Percentiles rank a stretch among this genome's conserved stretches.
Evolutionary conservation across 257 asterid species (phyloP).

Genomic region (Pogostemon cablin): DNA sequence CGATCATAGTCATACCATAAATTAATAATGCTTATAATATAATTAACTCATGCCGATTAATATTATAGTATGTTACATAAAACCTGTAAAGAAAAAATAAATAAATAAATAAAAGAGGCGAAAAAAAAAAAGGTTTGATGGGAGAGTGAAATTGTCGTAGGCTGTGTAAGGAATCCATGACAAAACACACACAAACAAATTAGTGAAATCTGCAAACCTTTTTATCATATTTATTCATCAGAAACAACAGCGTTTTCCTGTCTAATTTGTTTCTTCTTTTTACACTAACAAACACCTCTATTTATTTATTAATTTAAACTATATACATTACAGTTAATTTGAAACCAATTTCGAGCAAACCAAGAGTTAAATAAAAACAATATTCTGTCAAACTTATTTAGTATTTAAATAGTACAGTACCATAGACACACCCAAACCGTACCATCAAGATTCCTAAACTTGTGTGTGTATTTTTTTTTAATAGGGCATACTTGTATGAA

Average conservation of each 20-base stretch:
- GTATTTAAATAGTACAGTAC: too few species aligned
- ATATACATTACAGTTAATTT: neutral
- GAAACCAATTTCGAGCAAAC: constrained; percentile 19
- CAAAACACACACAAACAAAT: constrained; percentile 35
- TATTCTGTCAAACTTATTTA: too few species aligned
- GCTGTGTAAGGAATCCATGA: constrained; percentile 33
- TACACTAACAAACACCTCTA: constrained; percentile 1
- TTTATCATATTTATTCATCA: neutral
- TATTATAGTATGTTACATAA: neutral
- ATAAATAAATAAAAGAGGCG: neutral
- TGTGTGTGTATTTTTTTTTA: too few species aligned
- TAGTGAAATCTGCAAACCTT: constrained; percentile 21
- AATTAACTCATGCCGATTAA: too few species aligned
- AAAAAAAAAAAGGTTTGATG: neutral
- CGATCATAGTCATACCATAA: too few species aligned
- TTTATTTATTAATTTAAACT: neutral
- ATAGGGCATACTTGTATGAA: too few species aligned
- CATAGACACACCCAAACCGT: too few species aligned
- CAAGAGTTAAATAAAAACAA: too few species aligned
- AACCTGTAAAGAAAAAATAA: neutral
- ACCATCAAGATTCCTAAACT: too few species aligned
- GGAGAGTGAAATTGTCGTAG: constrained; percentile 32
- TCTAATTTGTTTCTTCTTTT: neutral
- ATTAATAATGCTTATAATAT: too few species aligned
- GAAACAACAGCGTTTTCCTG: constrained; percentile 24